A percentile compares a stretch with the other conserved stretches of the same genome.
phyloP scores from a whole-genome alignment of 1,284 basidiomycete species.

The Microbotryomycetes sp. region DNA sequence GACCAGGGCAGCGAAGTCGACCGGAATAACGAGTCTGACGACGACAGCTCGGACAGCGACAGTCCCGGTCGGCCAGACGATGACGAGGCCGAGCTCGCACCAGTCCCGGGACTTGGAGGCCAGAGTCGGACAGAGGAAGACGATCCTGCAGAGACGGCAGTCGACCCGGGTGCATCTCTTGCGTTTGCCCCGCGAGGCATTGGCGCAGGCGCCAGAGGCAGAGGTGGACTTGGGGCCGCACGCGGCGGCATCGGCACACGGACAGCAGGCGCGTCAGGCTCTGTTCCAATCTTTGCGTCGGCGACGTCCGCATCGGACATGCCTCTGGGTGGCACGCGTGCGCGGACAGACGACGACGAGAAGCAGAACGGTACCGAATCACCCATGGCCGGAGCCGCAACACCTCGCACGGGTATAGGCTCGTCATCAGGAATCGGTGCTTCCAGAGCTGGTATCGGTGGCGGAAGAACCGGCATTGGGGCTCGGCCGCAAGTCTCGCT shows the following conservation, averaged over 20 bases:
- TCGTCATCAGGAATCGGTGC: background rate
- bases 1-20: constrained; percentile 23
- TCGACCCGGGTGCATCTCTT: constrained; percentile 9
- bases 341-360: background rate
- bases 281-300: constrained; percentile 5
- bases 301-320: constrained; percentile 4
- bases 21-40: constrained; percentile 8
- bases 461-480: background rate
- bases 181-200: constrained; percentile 45
- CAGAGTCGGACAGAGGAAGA: constrained; percentile 10
- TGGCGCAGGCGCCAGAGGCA: constrained; percentile 13
- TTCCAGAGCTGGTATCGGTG: background rate
- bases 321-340: background rate
- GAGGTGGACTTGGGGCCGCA: constrained; percentile 1
- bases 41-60: constrained; percentile 13
- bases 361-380: background rate
- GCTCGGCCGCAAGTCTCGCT: background rate
- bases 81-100: constrained; percentile 37
- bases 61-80: background rate
- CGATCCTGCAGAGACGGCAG: constrained; percentile 49
- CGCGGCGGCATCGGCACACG: constrained; percentile 39
- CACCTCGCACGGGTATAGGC: constrained; percentile 1
- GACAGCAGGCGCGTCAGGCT: constrained; percentile 3
- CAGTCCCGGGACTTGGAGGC: constrained; percentile 16
- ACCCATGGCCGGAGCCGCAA: constrained; percentile 5